Evolutionary conservation across 2,329 filamentous ascomycete genomes (phyloP).

Genomic region (Apiospora marii): DNA sequence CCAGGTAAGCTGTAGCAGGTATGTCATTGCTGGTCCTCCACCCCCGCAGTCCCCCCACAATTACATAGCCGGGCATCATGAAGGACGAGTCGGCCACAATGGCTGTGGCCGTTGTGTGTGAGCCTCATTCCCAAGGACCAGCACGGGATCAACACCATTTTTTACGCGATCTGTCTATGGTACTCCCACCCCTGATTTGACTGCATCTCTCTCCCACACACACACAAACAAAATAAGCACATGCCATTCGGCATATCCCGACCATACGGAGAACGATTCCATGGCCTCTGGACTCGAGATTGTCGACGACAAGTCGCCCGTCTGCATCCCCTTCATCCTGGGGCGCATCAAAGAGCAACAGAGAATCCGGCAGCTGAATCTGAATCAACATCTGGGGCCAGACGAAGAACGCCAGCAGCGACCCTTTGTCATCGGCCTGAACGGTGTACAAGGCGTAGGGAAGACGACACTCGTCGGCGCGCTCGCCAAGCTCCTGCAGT

Average conservation of each 20-base stretch:
- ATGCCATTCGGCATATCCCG: neutral
- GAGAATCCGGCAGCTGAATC: conserved; percentile 41
- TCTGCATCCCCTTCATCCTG: conserved; percentile 81
- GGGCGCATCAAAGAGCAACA: conserved; percentile 60
- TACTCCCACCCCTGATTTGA: neutral
- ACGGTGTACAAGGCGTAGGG: conserved; percentile 89
- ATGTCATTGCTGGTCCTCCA: neutral
- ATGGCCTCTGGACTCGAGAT: conserved; percentile 45
- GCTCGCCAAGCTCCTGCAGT: conserved; percentile 67
- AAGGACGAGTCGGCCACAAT: neutral
- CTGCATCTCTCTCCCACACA: neutral
- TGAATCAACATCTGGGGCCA: neutral
- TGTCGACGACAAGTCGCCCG: conserved; percentile 78
- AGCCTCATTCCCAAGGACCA: neutral
- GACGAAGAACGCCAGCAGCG: conserved; percentile 38
- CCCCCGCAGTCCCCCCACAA: conserved; percentile 7
- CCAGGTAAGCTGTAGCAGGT: neutral
- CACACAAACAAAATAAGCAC: neutral
- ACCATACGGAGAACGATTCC: neutral
- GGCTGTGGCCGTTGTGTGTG: neutral
- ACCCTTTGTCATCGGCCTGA: conserved; percentile 87
- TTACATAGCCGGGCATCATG: conserved; percentile 15
- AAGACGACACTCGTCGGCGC: conserved; percentile 86
- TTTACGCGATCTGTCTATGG: neutral
- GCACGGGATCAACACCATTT: neutral